A percentile compares a stretch with the other conserved stretches of the same genome.
phyloP scores from a whole-genome alignment of 1,139 yeast species.

The Yamadazyma mexicana region DNA sequence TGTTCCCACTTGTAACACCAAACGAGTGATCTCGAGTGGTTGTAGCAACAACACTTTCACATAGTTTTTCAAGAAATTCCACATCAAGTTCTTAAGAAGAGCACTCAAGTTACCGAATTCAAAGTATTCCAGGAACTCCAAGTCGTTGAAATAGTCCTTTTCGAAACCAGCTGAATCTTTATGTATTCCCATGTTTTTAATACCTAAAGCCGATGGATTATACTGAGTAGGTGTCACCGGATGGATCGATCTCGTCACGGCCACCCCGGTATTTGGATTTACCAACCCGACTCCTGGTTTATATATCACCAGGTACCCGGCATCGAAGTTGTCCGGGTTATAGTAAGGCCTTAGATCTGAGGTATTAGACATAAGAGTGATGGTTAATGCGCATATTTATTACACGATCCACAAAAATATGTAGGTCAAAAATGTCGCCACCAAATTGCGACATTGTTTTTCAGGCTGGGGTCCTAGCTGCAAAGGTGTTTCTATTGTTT shows the following conservation, averaged over 20 bases:
- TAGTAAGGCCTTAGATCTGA: slow-evolving; percentile 64
- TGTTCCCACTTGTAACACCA: slow-evolving; percentile 78
- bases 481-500: too few relatives aligned
- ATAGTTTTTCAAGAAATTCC: slow-evolving; percentile 68
- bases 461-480: too few relatives aligned
- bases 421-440: neutral
- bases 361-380: slow-evolving; percentile 10
- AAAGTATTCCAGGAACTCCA: slow-evolving; percentile 68
- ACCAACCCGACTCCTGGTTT: slow-evolving; percentile 62
- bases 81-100: slow-evolving; percentile 50
- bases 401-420: neutral
- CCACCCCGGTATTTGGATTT: slow-evolving; percentile 37
- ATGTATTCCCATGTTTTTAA: slow-evolving; percentile 10
- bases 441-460: too few relatives aligned
- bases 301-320: slow-evolving; percentile 62
- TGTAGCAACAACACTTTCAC: slow-evolving; percentile 69
- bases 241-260: slow-evolving; percentile 24
- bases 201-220: slow-evolving; percentile 18
- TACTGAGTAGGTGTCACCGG: slow-evolving; percentile 16
- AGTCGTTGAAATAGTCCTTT: slow-evolving; percentile 57
- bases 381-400: slow-evolving; percentile 1
- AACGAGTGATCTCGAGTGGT: slow-evolving; percentile 84
- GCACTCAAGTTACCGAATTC: slow-evolving; percentile 59
- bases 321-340: slow-evolving; percentile 67
- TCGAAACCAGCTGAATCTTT: slow-evolving; percentile 16